Conservation (phyloP, 1,284 basidiomycete species). For the Tilletiopsis washingtonensis region DNA sequence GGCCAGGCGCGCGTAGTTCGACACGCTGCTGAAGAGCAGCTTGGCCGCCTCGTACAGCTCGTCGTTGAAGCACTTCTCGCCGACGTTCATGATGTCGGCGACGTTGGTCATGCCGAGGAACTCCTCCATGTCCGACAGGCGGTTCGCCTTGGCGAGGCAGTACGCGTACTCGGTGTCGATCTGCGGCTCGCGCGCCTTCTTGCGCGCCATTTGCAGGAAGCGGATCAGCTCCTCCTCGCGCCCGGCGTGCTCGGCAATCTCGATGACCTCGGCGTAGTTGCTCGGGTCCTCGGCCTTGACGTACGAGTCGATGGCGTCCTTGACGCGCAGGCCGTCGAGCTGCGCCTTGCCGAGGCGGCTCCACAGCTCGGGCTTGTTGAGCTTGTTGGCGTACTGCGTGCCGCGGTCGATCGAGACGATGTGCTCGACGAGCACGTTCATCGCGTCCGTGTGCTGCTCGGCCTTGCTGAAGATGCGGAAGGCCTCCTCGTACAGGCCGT, state of each 20-base stretch:
- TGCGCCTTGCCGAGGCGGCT: constrained; percentile 97
- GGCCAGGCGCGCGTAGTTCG: constrained; percentile 95
- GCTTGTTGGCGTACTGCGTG: constrained; percentile 89
- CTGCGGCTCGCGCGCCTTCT: constrained; percentile 89
- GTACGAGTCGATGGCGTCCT: constrained; percentile 97
- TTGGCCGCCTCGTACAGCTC: constrained; percentile 96
- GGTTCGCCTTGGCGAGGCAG: constrained; percentile 46
- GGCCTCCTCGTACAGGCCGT: constrained; percentile 92
- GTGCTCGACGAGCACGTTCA: constrained; percentile 96
- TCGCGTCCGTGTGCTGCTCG: constrained; percentile 58
- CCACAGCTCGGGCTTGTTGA: constrained; percentile 96
- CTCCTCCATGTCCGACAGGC: constrained; percentile 72
- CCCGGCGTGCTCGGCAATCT: constrained; percentile 89
- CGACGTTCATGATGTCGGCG: constrained; percentile 87
- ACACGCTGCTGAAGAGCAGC: constrained; percentile 89
- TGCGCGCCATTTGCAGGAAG: constrained; percentile 99
- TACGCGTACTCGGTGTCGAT: constrained; percentile 71
- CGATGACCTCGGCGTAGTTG: constrained; percentile 93
- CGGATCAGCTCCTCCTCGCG: constrained; percentile 97
- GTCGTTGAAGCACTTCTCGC: constrained; percentile 99
- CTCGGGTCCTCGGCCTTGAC: constrained; percentile 96
- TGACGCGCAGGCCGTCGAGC: constrained; percentile 93
- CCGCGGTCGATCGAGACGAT: constrained; percentile 97
- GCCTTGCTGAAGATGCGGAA: constrained; percentile 52
- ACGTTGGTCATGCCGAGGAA: constrained; percentile 99